Percentiles rank a stretch among this genome's conserved stretches.
phyloP scores from a whole-genome alignment of 257 asterid genomes.

The Coffea canephora region DNA sequence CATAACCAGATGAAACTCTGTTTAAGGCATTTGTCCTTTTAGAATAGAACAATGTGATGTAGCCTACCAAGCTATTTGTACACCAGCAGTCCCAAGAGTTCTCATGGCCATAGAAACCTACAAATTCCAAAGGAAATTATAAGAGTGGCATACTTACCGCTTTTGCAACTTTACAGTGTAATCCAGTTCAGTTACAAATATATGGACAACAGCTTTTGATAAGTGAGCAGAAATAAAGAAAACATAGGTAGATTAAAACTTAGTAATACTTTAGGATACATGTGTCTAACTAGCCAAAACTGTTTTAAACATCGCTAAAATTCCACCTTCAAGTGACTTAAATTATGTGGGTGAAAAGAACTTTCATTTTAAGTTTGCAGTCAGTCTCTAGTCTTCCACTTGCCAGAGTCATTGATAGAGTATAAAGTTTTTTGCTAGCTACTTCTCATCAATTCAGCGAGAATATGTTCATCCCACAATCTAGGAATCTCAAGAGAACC shows the following conservation, averaged over 20 bases:
- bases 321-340: background rate
- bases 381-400: background rate
- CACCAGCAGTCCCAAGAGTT: conserved; percentile 82
- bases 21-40: background rate
- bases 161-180: background rate
- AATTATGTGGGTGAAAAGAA: too few relatives aligned
- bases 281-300: background rate
- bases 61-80: conserved; percentile 79
- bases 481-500: background rate
- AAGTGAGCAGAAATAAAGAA: background rate
- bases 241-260: background rate
- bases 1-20: background rate
- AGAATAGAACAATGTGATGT: conserved; percentile 5
- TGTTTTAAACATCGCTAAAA: background rate
- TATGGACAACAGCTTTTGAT: background rate
- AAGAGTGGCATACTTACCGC: background rate
- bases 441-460: background rate
- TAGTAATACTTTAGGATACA: background rate
- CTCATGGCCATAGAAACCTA: conserved; percentile 95
- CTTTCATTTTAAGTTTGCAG: too few relatives aligned
- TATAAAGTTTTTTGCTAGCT: background rate
- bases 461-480: background rate
- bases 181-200: background rate
- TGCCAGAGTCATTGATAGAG: background rate
- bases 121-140: conserved; percentile 1